A percentile compares a stretch with the other conserved stretches of the same genome.
Conservation (phyloP, 2,329 filamentous ascomycete genomes). For the Phoma sp. region DNA sequence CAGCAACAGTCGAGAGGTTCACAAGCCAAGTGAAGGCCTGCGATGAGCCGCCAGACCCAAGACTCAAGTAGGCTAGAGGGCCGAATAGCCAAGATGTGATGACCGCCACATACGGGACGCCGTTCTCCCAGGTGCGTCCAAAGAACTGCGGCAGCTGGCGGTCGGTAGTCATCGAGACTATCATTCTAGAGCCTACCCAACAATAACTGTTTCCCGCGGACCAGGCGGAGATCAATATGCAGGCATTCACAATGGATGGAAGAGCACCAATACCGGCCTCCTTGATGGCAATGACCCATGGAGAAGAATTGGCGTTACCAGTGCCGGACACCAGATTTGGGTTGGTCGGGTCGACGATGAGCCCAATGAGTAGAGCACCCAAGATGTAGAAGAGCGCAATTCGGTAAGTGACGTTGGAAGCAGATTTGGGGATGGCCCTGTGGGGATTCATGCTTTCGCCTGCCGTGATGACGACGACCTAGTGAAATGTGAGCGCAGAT, state of each 20-base stretch:
- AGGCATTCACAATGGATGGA: constrained; percentile 33
- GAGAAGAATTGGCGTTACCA: constrained; percentile 51
- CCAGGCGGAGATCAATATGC: constrained; percentile 35
- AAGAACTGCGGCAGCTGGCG: constrained; percentile 33
- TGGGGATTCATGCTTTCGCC: constrained; percentile 70
- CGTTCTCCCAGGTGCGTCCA: constrained; percentile 57
- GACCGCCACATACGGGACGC: constrained; percentile 72
- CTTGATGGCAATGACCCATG: constrained; percentile 60
- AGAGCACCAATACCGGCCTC: constrained; percentile 52
- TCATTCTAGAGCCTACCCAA: constrained; percentile 32
- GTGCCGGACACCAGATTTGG: constrained; percentile 38
- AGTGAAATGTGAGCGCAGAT: constrained; percentile 1
- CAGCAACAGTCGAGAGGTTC: constrained; percentile 71
- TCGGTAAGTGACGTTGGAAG: constrained; percentile 54
- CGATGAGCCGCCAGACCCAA: constrained; percentile 67
- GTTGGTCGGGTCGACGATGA: constrained; percentile 61
- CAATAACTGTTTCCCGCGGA: constrained; percentile 35
- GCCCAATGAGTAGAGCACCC: constrained; percentile 60
- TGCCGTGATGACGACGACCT: constrained; percentile 65
- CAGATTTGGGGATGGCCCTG: constrained; percentile 67
- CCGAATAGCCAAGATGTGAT: constrained; percentile 62
- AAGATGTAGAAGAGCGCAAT: constrained; percentile 53
- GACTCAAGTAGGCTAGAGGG: constrained; percentile 70
- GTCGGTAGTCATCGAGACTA: constrained; percentile 32
- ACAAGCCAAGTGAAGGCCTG: constrained; percentile 73